Base-by-base conservation (phyloP, 208 protist species). In the Leishmania gerbilli region DNA sequence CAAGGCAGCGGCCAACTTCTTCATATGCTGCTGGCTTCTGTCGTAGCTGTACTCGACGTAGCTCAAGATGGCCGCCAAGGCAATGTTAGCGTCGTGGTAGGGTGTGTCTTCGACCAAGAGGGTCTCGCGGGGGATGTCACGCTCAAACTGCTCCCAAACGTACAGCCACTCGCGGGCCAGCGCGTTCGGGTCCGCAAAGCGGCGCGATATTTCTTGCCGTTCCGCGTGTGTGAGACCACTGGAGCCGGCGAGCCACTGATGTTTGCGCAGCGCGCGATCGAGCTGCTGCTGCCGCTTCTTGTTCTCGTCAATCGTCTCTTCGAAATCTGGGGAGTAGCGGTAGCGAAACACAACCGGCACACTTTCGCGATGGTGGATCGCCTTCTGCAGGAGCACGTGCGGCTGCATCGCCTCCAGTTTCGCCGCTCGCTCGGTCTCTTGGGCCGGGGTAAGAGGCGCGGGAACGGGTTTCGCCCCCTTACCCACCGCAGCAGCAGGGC, bases 111-210 rank as follows among this genome's bases (percentile, higher is more conserved):
- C 87, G n/a, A 93, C 82, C 78, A 91, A 84, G 64, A 93, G 84
- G 8, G 84, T 84, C 76, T 93, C 88, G 37, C 90, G 90, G 9
- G 82, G 84, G 21, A 93, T 74, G 76, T 93, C 90, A 62, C 90
- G 85, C 77, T 80, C 82, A 40, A 93, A 91, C 78, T 93, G 90
- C 56, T 89, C 86, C 82, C 87, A 93, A 65, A 93, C 90, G 60
- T 87, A 91, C 7, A 71, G 74, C 88, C 90, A 93, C 76, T 91
- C 87, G 19, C 49, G 64, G 21, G 76, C 77, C 37, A 85, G 71
- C 40, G 82, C 74, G 82, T 81, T 85, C 17, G 77, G 77, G 67
- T 85, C 77, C 8, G 72, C 77, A 74, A 81, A 85, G 56, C 74
- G 82, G 40, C 74, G 40, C 6, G 34, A 55, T 40, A 85, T 81